Evolutionary conservation across 2,329 filamentous ascomycete species (phyloP), one percentile per base, ranked within the genome.

Genomic region (Xylariaceae sp.): DNA sequence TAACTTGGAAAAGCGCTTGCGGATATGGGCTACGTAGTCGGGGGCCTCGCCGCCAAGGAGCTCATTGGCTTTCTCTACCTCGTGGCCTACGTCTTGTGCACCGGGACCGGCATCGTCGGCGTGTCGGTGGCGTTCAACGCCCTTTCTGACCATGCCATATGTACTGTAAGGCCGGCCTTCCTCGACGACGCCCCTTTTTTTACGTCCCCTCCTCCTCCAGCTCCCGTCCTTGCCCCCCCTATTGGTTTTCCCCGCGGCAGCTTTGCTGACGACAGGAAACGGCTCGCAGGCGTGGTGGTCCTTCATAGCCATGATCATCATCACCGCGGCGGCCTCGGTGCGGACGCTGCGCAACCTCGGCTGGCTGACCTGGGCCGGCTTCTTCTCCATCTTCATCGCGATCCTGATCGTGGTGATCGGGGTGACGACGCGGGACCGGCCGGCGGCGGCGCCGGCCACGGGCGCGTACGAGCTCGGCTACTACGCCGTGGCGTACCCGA

Each of bases 401-500:
- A 67, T 77, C 0, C 67, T 76, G 38, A 72, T 75, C 34, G 61
- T 75, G 29, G 71, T 76, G 19, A 59, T 80, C 23, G 72, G 67
- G 5, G 75, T 80, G 3, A 78, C 74, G 0, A 65, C 62, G 1
- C 62, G 60, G 8, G 68, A 74, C 42, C 65, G 74, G 2, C 76
- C 76, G 11, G 75, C 76, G 2, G 71, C 72, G 6, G 77, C 77
- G 2, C 76, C 76, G 2, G 64, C 71, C 40, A 68, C 65, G 0
- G 76, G 77, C 0, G 60, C 65, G 26, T 81, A 65, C 45, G 74
- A 80, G 0, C 61, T 80, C 3, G 76, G 74, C 19, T 80, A 72
- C 51, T 59, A 65, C 31, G 65, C 65, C 10, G 69, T 80, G 37
- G 69, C 64, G 6, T 56, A 70, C 43, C 74, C 76, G 0, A 67